Evolutionary conservation across 352 stramenopile species (phyloP).

Genomic region (Pythium rishiriense): DNA sequence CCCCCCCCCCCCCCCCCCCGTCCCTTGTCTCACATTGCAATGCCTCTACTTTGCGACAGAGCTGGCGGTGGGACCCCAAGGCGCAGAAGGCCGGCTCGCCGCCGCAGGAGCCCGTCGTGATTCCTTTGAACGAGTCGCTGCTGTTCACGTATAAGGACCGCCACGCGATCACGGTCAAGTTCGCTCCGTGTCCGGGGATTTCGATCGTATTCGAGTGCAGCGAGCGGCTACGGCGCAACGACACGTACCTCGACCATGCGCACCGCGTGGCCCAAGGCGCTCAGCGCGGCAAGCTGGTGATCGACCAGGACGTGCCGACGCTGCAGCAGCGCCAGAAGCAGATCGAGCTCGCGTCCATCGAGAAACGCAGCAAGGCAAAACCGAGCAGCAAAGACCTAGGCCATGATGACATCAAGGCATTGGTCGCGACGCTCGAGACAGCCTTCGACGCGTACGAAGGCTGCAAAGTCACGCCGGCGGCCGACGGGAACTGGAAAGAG

Average conservation of each 20-base stretch:
- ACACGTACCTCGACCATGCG: conserved; percentile 73
- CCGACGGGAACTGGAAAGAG: conserved; percentile 62
- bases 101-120: conserved; percentile 53
- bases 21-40: neutral
- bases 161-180: conserved; percentile 65
- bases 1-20: no score
- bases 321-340: conserved; percentile 73
- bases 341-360: conserved; percentile 60
- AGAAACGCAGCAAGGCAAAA: conserved; percentile 78
- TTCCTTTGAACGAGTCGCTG: conserved; percentile 74
- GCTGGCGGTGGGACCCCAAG: conserved; percentile 71
- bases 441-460: conserved; percentile 80
- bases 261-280: conserved; percentile 38
- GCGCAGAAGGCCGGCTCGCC: conserved; percentile 61
- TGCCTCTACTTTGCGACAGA: neutral
- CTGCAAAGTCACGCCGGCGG: conserved; percentile 56
- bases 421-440: conserved; percentile 63
- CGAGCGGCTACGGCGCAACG: conserved; percentile 60
- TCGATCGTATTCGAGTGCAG: conserved; percentile 68
- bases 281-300: conserved; percentile 54
- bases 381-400: conserved; percentile 64
- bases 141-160: conserved; percentile 70
- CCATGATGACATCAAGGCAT: conserved; percentile 55
- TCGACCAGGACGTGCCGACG: conserved; percentile 53
- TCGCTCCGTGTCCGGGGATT: conserved; percentile 56